These are phyloP conservation scores for Colletotrichum sublineola DNA, from an alignment of 2,329 filamentous ascomycete species.

Conservation along the genomic window DNA sequence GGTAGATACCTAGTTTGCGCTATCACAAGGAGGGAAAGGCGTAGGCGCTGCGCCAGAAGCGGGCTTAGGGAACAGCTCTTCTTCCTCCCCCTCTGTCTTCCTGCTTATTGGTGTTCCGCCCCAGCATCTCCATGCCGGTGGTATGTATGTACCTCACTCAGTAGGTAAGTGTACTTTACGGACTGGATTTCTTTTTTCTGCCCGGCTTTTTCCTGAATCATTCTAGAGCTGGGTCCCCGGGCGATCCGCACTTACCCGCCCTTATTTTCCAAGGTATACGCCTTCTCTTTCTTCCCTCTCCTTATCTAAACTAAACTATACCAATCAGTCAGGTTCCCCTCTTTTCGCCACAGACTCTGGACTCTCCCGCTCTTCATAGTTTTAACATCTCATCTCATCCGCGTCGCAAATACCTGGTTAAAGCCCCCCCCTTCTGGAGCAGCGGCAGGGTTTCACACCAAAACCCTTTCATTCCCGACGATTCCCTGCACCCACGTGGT, in stretches of 20 bases:
- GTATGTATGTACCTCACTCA: neutral
- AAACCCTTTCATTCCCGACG: neutral
- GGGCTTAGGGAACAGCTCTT: neutral
- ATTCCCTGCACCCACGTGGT: neutral
- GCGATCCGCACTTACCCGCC: constrained; percentile 18
- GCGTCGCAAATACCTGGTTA: neutral
- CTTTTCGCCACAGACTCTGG: neutral
- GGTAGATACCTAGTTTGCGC: neutral
- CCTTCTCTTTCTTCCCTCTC: neutral
- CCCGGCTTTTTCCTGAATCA: constrained; percentile 28
- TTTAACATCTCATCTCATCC: neutral
- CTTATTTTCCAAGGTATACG: neutral
- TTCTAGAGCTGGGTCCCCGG: constrained; percentile 26
- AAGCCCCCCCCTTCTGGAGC: neutral
- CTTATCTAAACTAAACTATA: too few relatives aligned
- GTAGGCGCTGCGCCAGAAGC: constrained; percentile 24
- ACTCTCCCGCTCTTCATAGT: neutral
- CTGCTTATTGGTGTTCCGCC: constrained; percentile 4
- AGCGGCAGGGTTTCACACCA: neutral
- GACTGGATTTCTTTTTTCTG: neutral
- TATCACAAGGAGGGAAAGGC: constrained; percentile 2
- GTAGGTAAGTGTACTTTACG: too few relatives aligned
- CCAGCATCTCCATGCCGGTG: neutral
- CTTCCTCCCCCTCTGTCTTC: neutral
- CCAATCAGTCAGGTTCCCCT: neutral